phyloP scores from a whole-genome alignment of 2,329 filamentous ascomycete species.

The Chaetomium strumarium region DNA sequence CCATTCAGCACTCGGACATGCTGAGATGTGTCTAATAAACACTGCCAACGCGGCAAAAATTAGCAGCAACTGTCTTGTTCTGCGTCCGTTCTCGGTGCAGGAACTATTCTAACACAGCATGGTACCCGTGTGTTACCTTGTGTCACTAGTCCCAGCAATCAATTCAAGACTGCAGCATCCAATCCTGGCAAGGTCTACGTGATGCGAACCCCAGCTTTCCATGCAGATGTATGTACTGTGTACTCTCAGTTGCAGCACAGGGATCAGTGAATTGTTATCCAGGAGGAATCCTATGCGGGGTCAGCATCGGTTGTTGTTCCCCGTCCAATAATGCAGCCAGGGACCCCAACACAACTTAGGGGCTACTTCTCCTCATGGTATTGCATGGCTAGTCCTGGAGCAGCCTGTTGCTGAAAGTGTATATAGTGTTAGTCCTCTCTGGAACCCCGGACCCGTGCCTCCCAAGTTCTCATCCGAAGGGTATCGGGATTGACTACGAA shows the following conservation, averaged over 20 bases:
- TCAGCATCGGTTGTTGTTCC: constrained; percentile 6
- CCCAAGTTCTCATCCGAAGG: no score
- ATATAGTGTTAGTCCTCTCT: background rate
- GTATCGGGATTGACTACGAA: no score
- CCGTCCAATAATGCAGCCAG: constrained; percentile 2
- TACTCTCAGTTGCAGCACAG: no score
- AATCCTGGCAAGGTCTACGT: no score
- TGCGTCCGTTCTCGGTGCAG: background rate
- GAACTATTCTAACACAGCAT: no score
- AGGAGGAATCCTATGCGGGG: constrained; percentile 8
- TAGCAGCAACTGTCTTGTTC: background rate
- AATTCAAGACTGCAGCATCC: no score
- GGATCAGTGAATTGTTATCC: background rate
- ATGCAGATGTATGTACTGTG: no score
- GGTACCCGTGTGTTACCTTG: no score
- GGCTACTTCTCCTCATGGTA: background rate
- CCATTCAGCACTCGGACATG: background rate
- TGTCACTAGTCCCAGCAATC: no score
- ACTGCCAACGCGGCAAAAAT: background rate
- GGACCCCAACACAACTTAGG: background rate
- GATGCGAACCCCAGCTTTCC: no score
- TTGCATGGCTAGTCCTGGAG: background rate
- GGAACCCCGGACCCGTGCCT: background rate
- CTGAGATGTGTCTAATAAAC: background rate
- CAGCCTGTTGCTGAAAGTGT: background rate